Conservation (phyloP, 768 basidiomycete genomes). For the Holtermanniella nyarrowii region DNA sequence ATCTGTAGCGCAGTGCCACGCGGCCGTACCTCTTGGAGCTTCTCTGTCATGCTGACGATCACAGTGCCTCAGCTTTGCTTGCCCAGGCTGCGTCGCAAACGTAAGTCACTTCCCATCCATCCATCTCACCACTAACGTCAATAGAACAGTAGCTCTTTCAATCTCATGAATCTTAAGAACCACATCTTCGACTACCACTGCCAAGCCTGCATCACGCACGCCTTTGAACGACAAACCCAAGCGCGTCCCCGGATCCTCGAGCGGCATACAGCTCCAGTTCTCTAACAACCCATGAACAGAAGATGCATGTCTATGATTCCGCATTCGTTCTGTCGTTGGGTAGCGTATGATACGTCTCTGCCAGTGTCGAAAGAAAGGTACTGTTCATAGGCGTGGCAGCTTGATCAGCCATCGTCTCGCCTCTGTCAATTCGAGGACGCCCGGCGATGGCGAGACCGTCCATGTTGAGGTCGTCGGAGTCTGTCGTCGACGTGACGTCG, state of each 20-base stretch:
- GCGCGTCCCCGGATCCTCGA: not conserved
- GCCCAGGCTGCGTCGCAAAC: not conserved
- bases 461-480: conserved; percentile 1
- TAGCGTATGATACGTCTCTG: conserved; percentile 13
- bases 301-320: not conserved
- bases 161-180: not conserved
- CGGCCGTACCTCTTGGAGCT: not conserved
- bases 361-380: conserved; percentile 40
- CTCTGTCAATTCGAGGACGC: not conserved
- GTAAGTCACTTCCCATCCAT: not conserved
- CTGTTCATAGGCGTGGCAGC: conserved; percentile 42
- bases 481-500: not conserved
- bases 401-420: conserved; percentile 10
- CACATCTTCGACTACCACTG: not conserved
- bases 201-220: not conserved
- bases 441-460: conserved; percentile 5
- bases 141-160: not conserved
- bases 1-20: not conserved
- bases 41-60: not conserved
- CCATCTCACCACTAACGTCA: not conserved
- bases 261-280: not conserved
- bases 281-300: not conserved
- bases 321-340: not conserved
- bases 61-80: not conserved
- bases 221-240: not conserved